Percentiles rank a stretch among this genome's conserved stretches.
Conservation (phyloP, 495 filamentous ascomycete genomes). For the Lentithecium fluviatile region DNA sequence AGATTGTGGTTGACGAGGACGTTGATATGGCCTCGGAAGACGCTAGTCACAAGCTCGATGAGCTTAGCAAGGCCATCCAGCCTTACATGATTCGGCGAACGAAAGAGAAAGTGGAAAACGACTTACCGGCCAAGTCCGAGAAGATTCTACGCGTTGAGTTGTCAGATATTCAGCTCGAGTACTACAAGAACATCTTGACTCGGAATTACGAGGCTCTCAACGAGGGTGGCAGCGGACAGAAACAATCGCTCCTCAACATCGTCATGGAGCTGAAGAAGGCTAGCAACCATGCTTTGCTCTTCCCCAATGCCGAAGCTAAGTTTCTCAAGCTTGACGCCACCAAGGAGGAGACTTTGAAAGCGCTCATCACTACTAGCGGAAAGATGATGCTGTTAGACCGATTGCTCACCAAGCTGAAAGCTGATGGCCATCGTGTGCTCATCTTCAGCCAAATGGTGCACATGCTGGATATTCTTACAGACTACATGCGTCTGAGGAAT, state of each 20-base stretch:
- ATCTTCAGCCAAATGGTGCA: conserved; percentile 99
- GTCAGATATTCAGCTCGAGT: conserved; percentile 92
- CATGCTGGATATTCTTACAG: conserved; percentile 92
- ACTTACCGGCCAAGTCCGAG: conserved; percentile 92
- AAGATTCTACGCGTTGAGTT: conserved; percentile 98
- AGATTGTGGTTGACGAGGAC: conserved; percentile 81
- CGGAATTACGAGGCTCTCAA: conserved; percentile 94
- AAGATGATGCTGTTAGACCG: conserved; percentile 99
- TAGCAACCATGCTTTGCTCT: conserved; percentile 98
- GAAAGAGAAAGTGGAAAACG: conserved; percentile 94
- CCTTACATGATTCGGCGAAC: conserved; percentile 96
- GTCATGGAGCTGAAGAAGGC: conserved; percentile 99
- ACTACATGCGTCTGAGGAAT: conserved; percentile 85
- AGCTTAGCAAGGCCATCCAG: conserved; percentile 71
- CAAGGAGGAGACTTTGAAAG: conserved; percentile 84
- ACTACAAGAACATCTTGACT: conserved; percentile 98
- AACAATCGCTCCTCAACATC: conserved; percentile 94
- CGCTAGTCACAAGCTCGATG: conserved; percentile 66
- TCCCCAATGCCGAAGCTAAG: conserved; percentile 85
- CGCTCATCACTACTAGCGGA: conserved; percentile 90
- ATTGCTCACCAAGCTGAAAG: conserved; percentile 83
- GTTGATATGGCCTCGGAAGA: conserved; percentile 73
- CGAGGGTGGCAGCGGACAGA: conserved; percentile 79
- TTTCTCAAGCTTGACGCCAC: conserved; percentile 72
- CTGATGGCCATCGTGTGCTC: conserved; percentile 88